Evolutionary conservation across 352 stramenopile species (phyloP), one percentile per base, ranked within the genome.

Genomic region (Globisporangium lucens): DNA sequence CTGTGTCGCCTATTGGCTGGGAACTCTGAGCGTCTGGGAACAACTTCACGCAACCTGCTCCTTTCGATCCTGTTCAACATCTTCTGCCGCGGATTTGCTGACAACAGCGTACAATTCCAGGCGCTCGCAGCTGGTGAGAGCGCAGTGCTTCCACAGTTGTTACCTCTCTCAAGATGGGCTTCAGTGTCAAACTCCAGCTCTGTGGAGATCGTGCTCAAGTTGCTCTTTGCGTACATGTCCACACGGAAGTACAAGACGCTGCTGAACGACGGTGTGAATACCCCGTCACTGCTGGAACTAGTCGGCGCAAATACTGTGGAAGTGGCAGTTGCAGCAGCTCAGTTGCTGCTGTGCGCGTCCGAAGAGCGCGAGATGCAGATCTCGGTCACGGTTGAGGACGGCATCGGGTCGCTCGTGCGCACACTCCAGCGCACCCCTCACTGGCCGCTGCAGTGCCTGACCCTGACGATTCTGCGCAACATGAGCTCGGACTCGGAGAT

Each of bases 371-470:
- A 90, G 20, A 73, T 91, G 13, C 79, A 87, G 36, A 83, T 92
- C 53, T 74, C 80, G 1, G 70, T 94, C 49, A 87, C 83, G 2
- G 85, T 92, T 8, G 83, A 89, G 65, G 85, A 94, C n/a, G 85
- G 85, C n/a, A 72, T 94, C 3, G 72, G 75, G 15, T 75, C 73
- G 2, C 68, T 94, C 9, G 79, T 90, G 10, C 67, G 66, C 22
- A 77, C 79, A 36, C 65, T 90, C 9, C 75, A 76, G 33, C 65
- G 70, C 57, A 75, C 80, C 0, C 75, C 17, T 2, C 73, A 73
- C 13, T 68, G 65, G 49, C 52, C 66, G 22, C 70, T 91, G 0
- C 78, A 90, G 61, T 83, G 82, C 10, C 62, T 86, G 1, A 24
- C 90, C 1, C 51, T 93, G 10, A 67, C 68, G 12, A 72, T 90